Conservation (phyloP, 2,329 filamentous ascomycete genomes). For the Alternaria brassicae region DNA sequence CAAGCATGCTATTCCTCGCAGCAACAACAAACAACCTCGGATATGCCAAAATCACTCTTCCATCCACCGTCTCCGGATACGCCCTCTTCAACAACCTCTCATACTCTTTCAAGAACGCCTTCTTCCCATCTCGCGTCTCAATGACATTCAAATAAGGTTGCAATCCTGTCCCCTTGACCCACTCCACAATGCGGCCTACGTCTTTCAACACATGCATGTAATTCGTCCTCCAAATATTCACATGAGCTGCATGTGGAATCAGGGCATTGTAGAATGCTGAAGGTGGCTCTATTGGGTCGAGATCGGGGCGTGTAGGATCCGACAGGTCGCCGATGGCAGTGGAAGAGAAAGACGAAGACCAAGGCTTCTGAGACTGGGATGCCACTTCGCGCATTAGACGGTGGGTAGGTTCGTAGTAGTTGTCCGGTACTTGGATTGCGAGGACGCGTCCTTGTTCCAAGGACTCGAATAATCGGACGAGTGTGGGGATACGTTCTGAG, state of each 20-base stretch:
- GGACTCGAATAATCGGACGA: constrained; percentile 54
- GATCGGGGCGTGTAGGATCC: constrained; percentile 37
- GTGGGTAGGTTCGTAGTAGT: constrained; percentile 60
- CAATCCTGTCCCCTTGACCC: constrained; percentile 66
- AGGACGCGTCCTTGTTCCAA: constrained; percentile 58
- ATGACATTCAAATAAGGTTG: constrained; percentile 62
- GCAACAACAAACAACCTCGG: constrained; percentile 64
- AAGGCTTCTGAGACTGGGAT: constrained; percentile 40
- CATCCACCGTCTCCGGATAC: constrained; percentile 59
- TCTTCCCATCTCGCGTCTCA: constrained; percentile 46
- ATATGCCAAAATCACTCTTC: constrained; percentile 63
- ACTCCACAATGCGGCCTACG: constrained; percentile 63
- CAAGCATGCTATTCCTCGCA: constrained; percentile 33
- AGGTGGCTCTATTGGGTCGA: constrained; percentile 59
- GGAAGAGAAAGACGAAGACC: constrained; percentile 43
- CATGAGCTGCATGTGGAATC: constrained; percentile 43
- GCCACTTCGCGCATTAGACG: constrained; percentile 58
- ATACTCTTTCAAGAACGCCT: constrained; percentile 59
- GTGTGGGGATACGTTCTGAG: constrained; percentile 53
- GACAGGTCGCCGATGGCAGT: constrained; percentile 25
- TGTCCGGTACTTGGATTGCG: constrained; percentile 64
- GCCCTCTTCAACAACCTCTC: constrained; percentile 51
- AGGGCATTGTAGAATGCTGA: constrained; percentile 60
- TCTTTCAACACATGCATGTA: constrained; percentile 62
- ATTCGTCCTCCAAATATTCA: constrained; percentile 63